These are phyloP conservation scores for Juncus inflexus DNA, from an alignment of 176 grass and related monocot species.

Conservation along the genomic window DNA sequence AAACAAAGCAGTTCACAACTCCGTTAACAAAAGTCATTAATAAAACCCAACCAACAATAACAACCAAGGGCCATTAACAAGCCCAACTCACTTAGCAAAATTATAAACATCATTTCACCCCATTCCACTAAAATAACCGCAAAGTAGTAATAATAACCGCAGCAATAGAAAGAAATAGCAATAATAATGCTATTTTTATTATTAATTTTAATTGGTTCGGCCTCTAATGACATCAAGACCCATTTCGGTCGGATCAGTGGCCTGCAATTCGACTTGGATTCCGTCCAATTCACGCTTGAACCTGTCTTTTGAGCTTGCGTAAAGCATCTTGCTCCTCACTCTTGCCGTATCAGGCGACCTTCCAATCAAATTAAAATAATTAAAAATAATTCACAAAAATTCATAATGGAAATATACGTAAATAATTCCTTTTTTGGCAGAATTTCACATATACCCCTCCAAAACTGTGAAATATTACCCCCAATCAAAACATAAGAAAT, in stretches of 20 bases:
- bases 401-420: too few relatives aligned
- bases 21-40: slow-evolving; percentile 19
- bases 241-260: slow-evolving; percentile 45
- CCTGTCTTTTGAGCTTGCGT: slow-evolving; percentile 37
- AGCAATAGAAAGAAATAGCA: background rate
- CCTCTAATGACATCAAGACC: slow-evolving; percentile 44
- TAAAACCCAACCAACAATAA: slow-evolving; percentile 24
- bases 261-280: slow-evolving; percentile 50
- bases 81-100: slow-evolving; percentile 16
- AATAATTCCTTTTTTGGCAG: too few relatives aligned
- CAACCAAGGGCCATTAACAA: slow-evolving; percentile 19
- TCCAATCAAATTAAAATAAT: slow-evolving; percentile 16
- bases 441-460: too few relatives aligned
- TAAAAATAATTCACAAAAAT: background rate
- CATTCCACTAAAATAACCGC: background rate
- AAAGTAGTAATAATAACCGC: too few relatives aligned
- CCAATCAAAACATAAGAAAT: too few relatives aligned
- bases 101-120: slow-evolving; percentile 23
- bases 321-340: slow-evolving; percentile 43
- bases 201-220: slow-evolving; percentile 30
- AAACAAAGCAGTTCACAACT: slow-evolving; percentile 3
- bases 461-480: too few relatives aligned
- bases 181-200: slow-evolving; percentile 12
- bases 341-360: slow-evolving; percentile 42
- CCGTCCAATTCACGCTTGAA: slow-evolving; percentile 48